Evolutionary conservation across 768 basidiomycete species (phyloP).

Genomic region (Podaxis sp.): DNA sequence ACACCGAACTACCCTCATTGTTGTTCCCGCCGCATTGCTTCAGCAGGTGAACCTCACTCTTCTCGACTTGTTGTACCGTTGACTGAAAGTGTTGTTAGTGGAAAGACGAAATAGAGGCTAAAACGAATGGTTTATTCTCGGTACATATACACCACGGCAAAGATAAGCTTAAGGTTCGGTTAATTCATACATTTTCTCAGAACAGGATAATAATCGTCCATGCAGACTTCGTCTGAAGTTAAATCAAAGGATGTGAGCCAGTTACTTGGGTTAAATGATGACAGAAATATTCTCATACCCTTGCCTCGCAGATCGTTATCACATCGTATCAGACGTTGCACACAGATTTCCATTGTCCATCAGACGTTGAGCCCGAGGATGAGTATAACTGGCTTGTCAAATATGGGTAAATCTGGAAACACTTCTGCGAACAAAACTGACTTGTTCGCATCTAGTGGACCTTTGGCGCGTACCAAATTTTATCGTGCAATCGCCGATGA

Average conservation of each 20-base stretch:
- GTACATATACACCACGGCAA: constrained; percentile 74
- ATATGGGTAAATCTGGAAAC: constrained; percentile 40
- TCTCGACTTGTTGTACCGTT: neutral
- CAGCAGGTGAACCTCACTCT: constrained; percentile 46
- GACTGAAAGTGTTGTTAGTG: constrained; percentile 38
- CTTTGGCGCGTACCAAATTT: constrained; percentile 60
- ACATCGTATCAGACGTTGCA: constrained; percentile 78
- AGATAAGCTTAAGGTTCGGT: constrained; percentile 54
- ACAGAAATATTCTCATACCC: neutral
- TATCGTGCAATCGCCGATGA: constrained; percentile 77
- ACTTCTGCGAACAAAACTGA: neutral
- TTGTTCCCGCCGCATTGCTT: constrained; percentile 75
- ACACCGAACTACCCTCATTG: constrained; percentile 60
- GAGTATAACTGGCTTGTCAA: constrained; percentile 46
- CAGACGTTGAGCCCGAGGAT: constrained; percentile 42
- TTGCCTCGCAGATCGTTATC: constrained; percentile 52
- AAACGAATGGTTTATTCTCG: constrained; percentile 59
- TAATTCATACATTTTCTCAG: neutral
- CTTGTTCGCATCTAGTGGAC: constrained; percentile 40
- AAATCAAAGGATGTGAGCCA: constrained; percentile 49
- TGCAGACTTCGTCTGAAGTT: constrained; percentile 43
- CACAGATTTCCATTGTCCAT: constrained; percentile 53
- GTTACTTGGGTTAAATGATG: neutral
- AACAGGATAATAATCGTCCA: neutral
- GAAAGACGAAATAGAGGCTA: constrained; percentile 71